Conservation (phyloP, 257 asterid genomes). For the Leptodermis oblonga region DNA sequence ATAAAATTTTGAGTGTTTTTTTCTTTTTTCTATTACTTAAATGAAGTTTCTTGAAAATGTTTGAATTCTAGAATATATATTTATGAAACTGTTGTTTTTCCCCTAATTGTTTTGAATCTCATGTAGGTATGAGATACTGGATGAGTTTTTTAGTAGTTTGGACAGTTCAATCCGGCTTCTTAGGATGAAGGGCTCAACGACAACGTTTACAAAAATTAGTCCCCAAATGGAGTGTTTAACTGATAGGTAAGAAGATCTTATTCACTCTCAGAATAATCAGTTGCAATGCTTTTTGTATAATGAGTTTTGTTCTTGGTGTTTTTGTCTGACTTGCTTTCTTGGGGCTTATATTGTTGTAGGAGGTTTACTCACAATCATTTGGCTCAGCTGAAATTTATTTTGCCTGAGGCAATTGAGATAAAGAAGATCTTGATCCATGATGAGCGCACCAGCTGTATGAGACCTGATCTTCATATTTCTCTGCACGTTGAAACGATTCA, state of each 20-base stretch:
- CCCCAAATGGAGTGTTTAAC: slow-evolving; percentile 59
- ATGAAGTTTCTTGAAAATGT: neutral
- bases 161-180: slow-evolving; percentile 71
- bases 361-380: slow-evolving; percentile 65
- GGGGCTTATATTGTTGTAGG: slow-evolving; percentile 37
- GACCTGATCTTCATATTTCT: slow-evolving; percentile 44
- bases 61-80: neutral
- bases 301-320: neutral
- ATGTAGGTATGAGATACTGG: slow-evolving; percentile 70
- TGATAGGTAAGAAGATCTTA: slow-evolving; percentile 47
- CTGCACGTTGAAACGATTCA: slow-evolving; percentile 32
- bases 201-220: slow-evolving; percentile 58
- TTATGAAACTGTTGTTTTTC: neutral
- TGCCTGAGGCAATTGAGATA: slow-evolving; percentile 75
- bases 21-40: neutral
- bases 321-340: slow-evolving; percentile 2
- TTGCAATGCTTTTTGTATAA: neutral
- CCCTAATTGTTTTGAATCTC: slow-evolving; percentile 11
- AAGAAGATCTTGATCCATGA: slow-evolving; percentile 57
- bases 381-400: slow-evolving; percentile 70
- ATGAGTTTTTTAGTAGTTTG: slow-evolving; percentile 62
- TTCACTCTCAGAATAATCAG: neutral
- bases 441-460: slow-evolving; percentile 70
- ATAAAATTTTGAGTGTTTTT: slow-evolving; percentile 9
- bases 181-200: slow-evolving; percentile 41